Conservation (phyloP, 2,329 filamentous ascomycete genomes). For the Cercospora sesami region DNA sequence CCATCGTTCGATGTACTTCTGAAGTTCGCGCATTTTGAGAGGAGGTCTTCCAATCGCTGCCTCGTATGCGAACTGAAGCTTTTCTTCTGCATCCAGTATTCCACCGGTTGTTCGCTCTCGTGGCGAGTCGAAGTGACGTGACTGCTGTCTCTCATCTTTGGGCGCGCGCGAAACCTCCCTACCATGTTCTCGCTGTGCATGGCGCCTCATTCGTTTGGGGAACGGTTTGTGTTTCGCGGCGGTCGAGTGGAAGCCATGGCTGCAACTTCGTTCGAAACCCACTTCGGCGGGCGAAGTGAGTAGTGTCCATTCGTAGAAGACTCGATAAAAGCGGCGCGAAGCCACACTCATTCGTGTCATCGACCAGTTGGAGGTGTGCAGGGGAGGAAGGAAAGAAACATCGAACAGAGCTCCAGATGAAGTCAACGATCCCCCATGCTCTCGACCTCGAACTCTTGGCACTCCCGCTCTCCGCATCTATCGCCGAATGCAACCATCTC, state of each 20-base stretch:
- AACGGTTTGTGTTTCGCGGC: background rate
- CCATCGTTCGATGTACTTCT: background rate
- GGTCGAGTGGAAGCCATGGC: conserved; percentile 14
- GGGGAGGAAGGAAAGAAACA: background rate
- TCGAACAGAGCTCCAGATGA: conserved; percentile 1
- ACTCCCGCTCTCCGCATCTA: conserved; percentile 21
- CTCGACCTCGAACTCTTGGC: conserved; percentile 16
- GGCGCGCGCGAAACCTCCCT: background rate
- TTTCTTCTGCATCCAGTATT: background rate
- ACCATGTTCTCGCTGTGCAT: background rate
- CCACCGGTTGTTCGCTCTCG: background rate
- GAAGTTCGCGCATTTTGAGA: background rate
- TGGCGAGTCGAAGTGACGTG: background rate
- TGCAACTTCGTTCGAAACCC: background rate
- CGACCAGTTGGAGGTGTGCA: background rate
- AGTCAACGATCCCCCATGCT: background rate
- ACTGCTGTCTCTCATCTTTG: background rate
- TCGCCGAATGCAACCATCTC: background rate
- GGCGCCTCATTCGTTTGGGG: background rate
- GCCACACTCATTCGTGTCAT: conserved; percentile 21
- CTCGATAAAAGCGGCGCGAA: conserved; percentile 45
- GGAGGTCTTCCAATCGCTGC: background rate
- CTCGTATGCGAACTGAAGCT: background rate
- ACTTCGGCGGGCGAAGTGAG: conserved; percentile 20
- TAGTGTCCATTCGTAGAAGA: conserved; percentile 48